Conservation (phyloP, 192 early-diverging fungal genomes). For the Irineochytrium annulatum region DNA sequence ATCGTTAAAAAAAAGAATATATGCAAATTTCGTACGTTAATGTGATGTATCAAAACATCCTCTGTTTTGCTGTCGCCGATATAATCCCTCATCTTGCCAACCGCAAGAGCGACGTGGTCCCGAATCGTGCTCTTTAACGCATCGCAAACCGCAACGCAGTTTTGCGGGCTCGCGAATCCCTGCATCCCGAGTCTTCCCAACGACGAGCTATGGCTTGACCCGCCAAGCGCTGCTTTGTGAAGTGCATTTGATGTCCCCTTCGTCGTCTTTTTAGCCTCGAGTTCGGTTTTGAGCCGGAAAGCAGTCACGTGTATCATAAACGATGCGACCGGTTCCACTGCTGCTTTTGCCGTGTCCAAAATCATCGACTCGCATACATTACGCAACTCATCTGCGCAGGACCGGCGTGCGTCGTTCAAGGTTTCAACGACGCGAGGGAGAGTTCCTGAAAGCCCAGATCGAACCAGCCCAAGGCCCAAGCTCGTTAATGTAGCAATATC, state of each 20-base stretch:
- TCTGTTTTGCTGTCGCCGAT: constrained; percentile 75
- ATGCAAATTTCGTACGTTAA: constrained; percentile 47
- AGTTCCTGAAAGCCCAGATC: constrained; percentile 33
- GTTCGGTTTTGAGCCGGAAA: constrained; percentile 41
- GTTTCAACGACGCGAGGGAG: constrained; percentile 43
- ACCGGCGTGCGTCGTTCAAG: constrained; percentile 27
- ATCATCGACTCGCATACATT: constrained; percentile 72
- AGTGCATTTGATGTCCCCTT: too few species aligned
- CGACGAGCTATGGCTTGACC: not conserved
- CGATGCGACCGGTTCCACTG: constrained; percentile 57
- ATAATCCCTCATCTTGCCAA: constrained; percentile 62
- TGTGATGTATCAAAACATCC: constrained; percentile 62
- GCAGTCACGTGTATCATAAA: constrained; percentile 70
- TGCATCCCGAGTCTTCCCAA: constrained; percentile 6
- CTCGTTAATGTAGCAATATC: constrained; percentile 17
- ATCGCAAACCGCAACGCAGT: constrained; percentile 33
- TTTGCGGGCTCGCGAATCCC: constrained; percentile 17
- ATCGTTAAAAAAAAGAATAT: constrained; percentile 1
- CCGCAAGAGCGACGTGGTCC: constrained; percentile 46
- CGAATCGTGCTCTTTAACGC: constrained; percentile 53
- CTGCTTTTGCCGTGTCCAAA: constrained; percentile 55
- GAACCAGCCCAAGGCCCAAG: constrained; percentile 27
- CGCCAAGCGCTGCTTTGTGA: not conserved
- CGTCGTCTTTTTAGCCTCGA: too few species aligned
- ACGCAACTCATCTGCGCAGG: not conserved